Percentiles rank a stretch among this genome's conserved stretches.
Evolutionary conservation across 768 basidiomycete genomes (phyloP).

Genomic region (Tulasnella sp.): DNA sequence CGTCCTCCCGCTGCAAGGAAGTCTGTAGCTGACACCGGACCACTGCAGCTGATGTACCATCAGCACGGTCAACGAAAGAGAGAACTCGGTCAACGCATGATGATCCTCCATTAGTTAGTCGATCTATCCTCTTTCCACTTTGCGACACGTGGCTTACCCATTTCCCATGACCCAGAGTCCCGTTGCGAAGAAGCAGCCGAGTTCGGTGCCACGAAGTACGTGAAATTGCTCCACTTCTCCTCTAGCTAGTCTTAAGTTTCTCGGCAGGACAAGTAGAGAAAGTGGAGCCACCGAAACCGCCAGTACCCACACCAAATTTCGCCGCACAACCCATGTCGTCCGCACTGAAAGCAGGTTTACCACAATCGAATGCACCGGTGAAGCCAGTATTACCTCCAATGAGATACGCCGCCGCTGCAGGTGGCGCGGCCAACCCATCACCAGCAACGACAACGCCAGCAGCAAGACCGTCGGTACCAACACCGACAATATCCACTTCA

Average conservation of each 20-base stretch:
- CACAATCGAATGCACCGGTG: conserved; percentile 41
- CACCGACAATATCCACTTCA: conserved; percentile 25
- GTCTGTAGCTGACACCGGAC: neutral
- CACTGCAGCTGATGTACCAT: conserved; percentile 41
- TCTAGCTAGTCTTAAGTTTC: conserved; percentile 3
- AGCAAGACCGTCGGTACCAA: conserved; percentile 32
- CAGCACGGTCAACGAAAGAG: conserved; percentile 61
- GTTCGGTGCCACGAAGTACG: conserved; percentile 61
- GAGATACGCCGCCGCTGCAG: conserved; percentile 87
- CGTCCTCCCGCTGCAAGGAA: neutral
- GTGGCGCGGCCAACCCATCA: conserved; percentile 44
- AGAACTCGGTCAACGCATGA: conserved; percentile 40
- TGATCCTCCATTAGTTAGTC: conserved; percentile 33
- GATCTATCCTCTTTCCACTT: neutral
- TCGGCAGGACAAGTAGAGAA: conserved; percentile 12
- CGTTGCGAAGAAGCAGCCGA: conserved; percentile 32
- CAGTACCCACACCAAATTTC: conserved; percentile 74
- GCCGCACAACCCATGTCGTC: conserved; percentile 65
- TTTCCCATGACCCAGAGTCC: conserved; percentile 17
- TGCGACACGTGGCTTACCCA: neutral
- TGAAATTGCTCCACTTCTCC: conserved; percentile 23
- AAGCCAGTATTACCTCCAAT: conserved; percentile 61
- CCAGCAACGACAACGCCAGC: conserved; percentile 28
- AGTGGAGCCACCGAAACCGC: conserved; percentile 46
- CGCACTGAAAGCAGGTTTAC: conserved; percentile 69